Conservation (phyloP, 2,329 filamentous ascomycete species). For the Xylariaceae sp. region DNA sequence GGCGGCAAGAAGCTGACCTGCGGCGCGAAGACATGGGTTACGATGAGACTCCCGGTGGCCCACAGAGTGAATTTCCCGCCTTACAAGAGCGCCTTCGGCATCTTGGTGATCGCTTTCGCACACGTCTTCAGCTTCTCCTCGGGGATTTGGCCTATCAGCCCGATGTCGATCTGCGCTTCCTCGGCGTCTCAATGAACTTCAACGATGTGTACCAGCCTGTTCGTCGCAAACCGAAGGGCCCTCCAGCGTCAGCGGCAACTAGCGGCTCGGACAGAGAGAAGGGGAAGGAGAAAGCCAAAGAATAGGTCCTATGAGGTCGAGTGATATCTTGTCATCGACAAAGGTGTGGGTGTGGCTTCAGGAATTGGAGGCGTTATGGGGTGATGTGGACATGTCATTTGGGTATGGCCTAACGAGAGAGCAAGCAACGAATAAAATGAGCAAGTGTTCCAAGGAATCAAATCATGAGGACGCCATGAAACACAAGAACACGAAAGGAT, state of each 20-base stretch:
- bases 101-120: conserved; percentile 70
- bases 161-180: conserved; percentile 90
- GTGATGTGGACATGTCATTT: background rate
- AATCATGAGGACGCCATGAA: background rate
- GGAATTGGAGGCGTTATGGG: background rate
- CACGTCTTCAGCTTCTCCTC: conserved; percentile 71
- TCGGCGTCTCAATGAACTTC: conserved; percentile 98
- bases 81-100: conserved; percentile 67
- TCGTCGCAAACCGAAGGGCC: conserved; percentile 52
- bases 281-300: conserved; percentile 14
- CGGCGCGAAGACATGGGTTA: conserved; percentile 21
- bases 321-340: no score
- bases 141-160: conserved; percentile 90
- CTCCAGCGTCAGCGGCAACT: conserved; percentile 13
- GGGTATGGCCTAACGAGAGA: conserved; percentile 1
- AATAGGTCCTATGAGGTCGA: background rate
- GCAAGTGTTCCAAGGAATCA: background rate
- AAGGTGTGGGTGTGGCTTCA: background rate
- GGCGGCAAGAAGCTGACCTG: conserved; percentile 77
- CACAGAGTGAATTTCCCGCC: conserved; percentile 62
- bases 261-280: conserved; percentile 14
- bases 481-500: background rate
- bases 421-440: background rate
- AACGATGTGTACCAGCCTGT: conserved; percentile 90
- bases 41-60: conserved; percentile 47